phyloP scores from a whole-genome alignment of 768 basidiomycete species.

The Lentinula boryana region DNA sequence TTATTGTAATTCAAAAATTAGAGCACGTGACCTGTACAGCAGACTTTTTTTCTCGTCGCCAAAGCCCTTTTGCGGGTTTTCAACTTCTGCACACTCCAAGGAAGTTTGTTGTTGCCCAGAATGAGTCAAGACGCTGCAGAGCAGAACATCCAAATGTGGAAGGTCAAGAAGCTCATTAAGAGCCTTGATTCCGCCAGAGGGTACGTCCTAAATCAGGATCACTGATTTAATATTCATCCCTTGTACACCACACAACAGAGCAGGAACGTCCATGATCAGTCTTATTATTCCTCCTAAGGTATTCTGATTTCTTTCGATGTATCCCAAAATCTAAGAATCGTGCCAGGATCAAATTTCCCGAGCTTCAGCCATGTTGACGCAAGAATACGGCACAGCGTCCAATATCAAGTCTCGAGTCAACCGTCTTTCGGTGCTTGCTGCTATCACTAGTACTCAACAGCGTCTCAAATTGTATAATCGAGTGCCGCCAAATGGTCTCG shows the following conservation, averaged over 20 bases:
- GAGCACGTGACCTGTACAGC: background rate
- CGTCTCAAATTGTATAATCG: conserved; percentile 94
- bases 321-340: background rate
- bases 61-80: background rate
- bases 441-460: conserved; percentile 97
- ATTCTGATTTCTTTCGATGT: conserved; percentile 15
- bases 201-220: conserved; percentile 27
- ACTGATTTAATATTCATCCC: conserved; percentile 18
- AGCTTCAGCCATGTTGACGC: conserved; percentile 92
- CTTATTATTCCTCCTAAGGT: conserved; percentile 95
- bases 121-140: conserved; percentile 86
- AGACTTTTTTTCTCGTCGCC: background rate
- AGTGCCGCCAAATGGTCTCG: conserved; percentile 94
- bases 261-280: conserved; percentile 98
- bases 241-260: conserved; percentile 35
- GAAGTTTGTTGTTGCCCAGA: conserved; percentile 28
- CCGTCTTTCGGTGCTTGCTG: conserved; percentile 93
- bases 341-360: conserved; percentile 88
- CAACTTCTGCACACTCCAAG: conserved; percentile 1
- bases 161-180: conserved; percentile 98
- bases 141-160: conserved; percentile 97
- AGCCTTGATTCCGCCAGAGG: conserved; percentile 93
- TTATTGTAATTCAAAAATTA: too few relatives aligned
- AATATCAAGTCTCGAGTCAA: conserved; percentile 99
- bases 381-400: conserved; percentile 98